phyloP scores from a whole-genome alignment of 108 stramenopile genomes.

The Schizochytrium sp. region DNA sequence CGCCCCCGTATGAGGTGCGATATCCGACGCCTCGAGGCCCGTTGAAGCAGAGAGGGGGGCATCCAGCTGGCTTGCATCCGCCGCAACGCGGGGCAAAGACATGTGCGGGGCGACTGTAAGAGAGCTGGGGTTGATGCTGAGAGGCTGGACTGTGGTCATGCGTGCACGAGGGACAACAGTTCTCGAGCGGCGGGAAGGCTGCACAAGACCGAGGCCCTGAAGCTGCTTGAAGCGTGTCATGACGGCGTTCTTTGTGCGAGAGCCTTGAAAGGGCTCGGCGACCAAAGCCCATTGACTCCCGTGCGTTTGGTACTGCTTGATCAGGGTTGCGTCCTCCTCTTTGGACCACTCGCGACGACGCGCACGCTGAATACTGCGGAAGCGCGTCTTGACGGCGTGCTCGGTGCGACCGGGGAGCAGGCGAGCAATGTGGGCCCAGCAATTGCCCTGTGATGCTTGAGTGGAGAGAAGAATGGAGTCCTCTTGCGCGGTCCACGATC shows the following conservation, averaged over 20 bases:
- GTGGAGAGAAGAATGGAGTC: conserved; percentile 34
- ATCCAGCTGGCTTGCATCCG: too few relatives aligned
- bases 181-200: background rate
- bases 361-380: background rate
- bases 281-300: background rate
- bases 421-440: conserved; percentile 48
- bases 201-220: background rate
- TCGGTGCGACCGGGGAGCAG: conserved; percentile 40
- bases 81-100: too few relatives aligned
- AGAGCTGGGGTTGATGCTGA: background rate
- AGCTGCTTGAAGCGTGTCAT: conserved; percentile 17
- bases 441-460: conserved; percentile 32
- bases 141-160: background rate
- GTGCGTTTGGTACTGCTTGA: background rate
- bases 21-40: too few relatives aligned
- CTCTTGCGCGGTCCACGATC: conserved; percentile 53
- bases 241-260: background rate
- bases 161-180: background rate
- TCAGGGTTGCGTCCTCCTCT: background rate
- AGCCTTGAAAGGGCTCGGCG: background rate
- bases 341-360: conserved; percentile 11
- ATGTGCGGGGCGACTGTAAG: too few relatives aligned
- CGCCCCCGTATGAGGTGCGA: too few relatives aligned
- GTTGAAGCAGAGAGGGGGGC: too few relatives aligned
- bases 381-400: conserved; percentile 44